Conservation (phyloP, 139 green algal genomes). For the Picochlorum costavermella region DNA sequence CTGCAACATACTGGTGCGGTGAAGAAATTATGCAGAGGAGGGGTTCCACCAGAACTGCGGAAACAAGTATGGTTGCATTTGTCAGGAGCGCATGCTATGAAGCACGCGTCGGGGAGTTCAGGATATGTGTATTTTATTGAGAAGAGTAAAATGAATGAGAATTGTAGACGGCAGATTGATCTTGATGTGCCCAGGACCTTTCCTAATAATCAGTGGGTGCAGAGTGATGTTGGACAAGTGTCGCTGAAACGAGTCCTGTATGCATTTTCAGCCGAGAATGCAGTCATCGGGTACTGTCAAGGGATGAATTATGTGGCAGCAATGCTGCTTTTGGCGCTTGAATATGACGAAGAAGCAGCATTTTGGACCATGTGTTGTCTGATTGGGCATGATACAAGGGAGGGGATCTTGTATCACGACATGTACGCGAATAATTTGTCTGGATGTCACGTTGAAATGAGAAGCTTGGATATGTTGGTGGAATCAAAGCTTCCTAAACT, state of each 20-base stretch:
- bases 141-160: conserved; percentile 9
- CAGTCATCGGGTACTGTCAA: conserved; percentile 60
- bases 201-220: conserved; percentile 52
- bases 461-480: conserved; percentile 40
- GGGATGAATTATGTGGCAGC: conserved; percentile 70
- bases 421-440: conserved; percentile 59
- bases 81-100: conserved; percentile 35
- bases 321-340: conserved; percentile 62
- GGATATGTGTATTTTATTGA: neutral
- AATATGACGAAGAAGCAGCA: conserved; percentile 38
- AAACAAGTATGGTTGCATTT: conserved; percentile 49
- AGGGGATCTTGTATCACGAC: conserved; percentile 55
- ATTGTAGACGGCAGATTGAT: conserved; percentile 52
- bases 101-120: neutral
- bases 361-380: conserved; percentile 50
- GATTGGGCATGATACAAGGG: conserved; percentile 31
- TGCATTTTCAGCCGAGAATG: conserved; percentile 59
- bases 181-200: conserved; percentile 77
- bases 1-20: conserved; percentile 8
- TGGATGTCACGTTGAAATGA: conserved; percentile 76
- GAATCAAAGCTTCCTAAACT: conserved; percentile 55
- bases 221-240: conserved; percentile 39
- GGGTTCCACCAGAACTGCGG: conserved; percentile 46
- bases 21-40: conserved; percentile 49
- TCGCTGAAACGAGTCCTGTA: conserved; percentile 55